Evolutionary conservation across 106 monocot species (phyloP), one percentile per base, ranked within the genome.

Genomic region (Chionographis japonica): DNA sequence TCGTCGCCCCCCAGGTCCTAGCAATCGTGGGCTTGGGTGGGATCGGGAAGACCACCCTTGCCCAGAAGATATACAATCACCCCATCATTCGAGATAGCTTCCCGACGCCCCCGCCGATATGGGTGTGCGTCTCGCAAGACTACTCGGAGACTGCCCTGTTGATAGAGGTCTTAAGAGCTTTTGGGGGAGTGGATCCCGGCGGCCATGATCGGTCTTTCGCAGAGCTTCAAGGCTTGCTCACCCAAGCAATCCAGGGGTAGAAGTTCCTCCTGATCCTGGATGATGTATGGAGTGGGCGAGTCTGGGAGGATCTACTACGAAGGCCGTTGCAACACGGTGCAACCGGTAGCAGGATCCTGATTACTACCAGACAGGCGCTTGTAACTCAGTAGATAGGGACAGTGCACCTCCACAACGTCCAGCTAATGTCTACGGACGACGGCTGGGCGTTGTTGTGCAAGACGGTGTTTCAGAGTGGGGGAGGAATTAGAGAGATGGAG

Each of bases 41-140:
- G 12, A 79, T 83, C 11, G 78, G 83, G 10, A 83, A 83, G 53
- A 78, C 78, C 49, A 78, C 79, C 12, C 68, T 87, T 4, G 87
- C 83, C 50, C 68, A 66, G 63, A 63, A 58, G 18, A 40, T 73
- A 10, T 77, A 11, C 54, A 77, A 77, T 19, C 4, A 77, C 27
- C 13, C 59, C 5, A 51, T 3, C n/a, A 62, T 68, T 6, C 9
- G 19, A 36, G 38, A 12, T 12, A 52, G 1, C 6, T 68, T 76
- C 27, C 54, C 49, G 8, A 38, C 37, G 66, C 52, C 37, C 3
- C 38, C 27, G 0, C 61, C 61, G n/a, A 63, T 76, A 4, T 69
- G 68, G 69, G 42, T 76, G 2, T 56, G 69, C 20, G 69, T 76
- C 15, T 69, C 76, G 1, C 69, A 54, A 54, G 8, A 42, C 4